These are phyloP conservation scores for Orobanche coerulescens DNA, from an alignment of 257 asterid genomes.

Conservation along the genomic window DNA sequence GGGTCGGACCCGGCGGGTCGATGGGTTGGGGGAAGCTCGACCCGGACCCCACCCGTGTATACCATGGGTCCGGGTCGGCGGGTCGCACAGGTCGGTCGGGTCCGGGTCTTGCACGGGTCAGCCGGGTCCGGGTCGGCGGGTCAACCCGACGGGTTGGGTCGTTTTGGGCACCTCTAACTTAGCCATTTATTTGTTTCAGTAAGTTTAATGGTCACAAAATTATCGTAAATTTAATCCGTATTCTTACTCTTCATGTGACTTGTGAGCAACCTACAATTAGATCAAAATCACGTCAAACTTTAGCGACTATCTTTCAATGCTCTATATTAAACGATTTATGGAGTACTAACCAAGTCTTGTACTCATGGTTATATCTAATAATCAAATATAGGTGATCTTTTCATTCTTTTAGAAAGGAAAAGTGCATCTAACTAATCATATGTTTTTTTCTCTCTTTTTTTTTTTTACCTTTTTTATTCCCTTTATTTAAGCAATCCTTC, in stretches of 20 bases:
- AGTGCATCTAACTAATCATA: constrained; percentile 16
- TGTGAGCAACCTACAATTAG: constrained; percentile 35
- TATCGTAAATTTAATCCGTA: background rate
- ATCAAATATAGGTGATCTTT: constrained; percentile 40
- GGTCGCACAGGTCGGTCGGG: too few relatives aligned
- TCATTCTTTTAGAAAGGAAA: constrained; percentile 25
- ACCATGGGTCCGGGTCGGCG: too few relatives aligned
- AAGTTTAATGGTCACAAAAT: background rate
- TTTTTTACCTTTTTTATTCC: constrained; percentile 8
- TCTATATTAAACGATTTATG: constrained; percentile 22
- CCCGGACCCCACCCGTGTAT: too few relatives aligned
- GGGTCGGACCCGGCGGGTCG: too few relatives aligned
- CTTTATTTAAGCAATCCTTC: background rate
- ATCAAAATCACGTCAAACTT: constrained; percentile 3
- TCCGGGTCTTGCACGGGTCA: too few relatives aligned
- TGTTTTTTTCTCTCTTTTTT: background rate
- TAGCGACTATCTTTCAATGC: constrained; percentile 43
- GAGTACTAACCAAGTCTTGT: constrained; percentile 29
- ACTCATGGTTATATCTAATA: constrained; percentile 18
- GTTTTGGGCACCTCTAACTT: too few relatives aligned
- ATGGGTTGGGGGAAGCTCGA: too few relatives aligned
- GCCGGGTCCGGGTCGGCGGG: too few relatives aligned
- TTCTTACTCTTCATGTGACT: constrained; percentile 31
- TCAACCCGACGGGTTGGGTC: too few relatives aligned
- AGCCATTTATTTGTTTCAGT: background rate